phyloP scores from a whole-genome alignment of 2,329 filamentous ascomycete species.

The Penicillium sp. region DNA sequence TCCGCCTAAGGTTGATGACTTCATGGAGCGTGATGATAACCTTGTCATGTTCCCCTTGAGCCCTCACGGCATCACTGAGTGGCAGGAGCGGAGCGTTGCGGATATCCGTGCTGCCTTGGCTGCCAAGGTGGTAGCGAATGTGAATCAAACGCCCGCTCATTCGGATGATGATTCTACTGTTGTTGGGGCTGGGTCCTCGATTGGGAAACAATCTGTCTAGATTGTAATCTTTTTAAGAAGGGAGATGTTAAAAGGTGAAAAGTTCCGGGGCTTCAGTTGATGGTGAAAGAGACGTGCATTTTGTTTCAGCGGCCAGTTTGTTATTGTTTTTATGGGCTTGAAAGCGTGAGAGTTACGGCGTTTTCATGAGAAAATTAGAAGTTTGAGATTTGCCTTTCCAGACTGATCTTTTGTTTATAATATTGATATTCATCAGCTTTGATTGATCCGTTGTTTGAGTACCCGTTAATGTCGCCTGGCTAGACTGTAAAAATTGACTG shows the following conservation, averaged over 20 bases:
- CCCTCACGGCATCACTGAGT: conserved; percentile 48
- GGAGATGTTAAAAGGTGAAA: background rate
- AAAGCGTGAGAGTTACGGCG: conserved; percentile 29
- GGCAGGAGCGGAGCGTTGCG: conserved; percentile 50
- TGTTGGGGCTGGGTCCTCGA: conserved; percentile 9
- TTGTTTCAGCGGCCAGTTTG: conserved; percentile 11
- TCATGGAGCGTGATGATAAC: conserved; percentile 41
- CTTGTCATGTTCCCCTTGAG: conserved; percentile 42
- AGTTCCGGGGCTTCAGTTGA: background rate
- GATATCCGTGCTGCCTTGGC: conserved; percentile 48
- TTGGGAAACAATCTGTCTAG: conserved; percentile 24
- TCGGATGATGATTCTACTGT: conserved; percentile 26
- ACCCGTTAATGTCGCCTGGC: background rate
- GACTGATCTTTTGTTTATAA: background rate
- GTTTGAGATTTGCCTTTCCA: background rate
- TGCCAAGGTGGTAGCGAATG: conserved; percentile 33
- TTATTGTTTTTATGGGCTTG: conserved; percentile 18
- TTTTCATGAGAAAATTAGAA: conserved; percentile 13
- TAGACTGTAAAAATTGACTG: background rate
- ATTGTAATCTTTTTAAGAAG: background rate
- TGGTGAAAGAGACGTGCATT: background rate
- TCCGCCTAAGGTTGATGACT: conserved; percentile 54
- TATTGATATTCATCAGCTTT: background rate
- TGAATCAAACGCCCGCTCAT: conserved; percentile 3
- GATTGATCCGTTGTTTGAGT: background rate